These are phyloP conservation scores for Oryza meyeriana DNA, from an alignment of 176 grass and related monocot genomes.

Conservation along the genomic window DNA sequence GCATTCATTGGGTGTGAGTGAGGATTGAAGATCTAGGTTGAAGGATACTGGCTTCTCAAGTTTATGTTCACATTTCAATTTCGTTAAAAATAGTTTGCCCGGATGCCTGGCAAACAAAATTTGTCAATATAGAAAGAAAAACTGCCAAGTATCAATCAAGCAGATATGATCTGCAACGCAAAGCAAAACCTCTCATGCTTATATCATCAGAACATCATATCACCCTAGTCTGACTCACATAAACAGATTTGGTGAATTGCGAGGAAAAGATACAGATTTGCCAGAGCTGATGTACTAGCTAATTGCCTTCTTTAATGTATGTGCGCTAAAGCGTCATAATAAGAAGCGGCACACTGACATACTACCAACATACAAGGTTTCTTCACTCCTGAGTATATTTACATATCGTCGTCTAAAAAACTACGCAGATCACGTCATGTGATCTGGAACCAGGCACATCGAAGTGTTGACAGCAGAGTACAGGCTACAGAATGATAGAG, in stretches of 20 bases:
- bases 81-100: too few species aligned
- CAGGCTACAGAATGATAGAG: slow-evolving; percentile 17
- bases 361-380: background rate
- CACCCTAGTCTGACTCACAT: background rate
- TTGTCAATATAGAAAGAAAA: too few species aligned
- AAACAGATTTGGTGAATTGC: background rate
- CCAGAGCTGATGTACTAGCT: background rate
- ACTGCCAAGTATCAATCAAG: background rate
- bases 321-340: background rate
- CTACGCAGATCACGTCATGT: slow-evolving; percentile 26
- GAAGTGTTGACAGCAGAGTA: background rate
- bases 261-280: background rate
- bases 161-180: background rate
- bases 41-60: too few species aligned
- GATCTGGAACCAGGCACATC: slow-evolving; percentile 7
- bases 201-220: background rate
- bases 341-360: background rate
- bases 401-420: slow-evolving; percentile 23
- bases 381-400: slow-evolving; percentile 1
- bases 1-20: too few species aligned
- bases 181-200: background rate
- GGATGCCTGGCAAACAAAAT: too few species aligned
- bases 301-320: background rate
- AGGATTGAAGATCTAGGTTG: too few species aligned
- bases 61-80: too few species aligned